A percentile compares a stretch with the other conserved stretches of the same genome.
These are phyloP conservation scores for Cryptococcus sp. DNA, from an alignment of 1,284 basidiomycete species.

Conservation along the genomic window DNA sequence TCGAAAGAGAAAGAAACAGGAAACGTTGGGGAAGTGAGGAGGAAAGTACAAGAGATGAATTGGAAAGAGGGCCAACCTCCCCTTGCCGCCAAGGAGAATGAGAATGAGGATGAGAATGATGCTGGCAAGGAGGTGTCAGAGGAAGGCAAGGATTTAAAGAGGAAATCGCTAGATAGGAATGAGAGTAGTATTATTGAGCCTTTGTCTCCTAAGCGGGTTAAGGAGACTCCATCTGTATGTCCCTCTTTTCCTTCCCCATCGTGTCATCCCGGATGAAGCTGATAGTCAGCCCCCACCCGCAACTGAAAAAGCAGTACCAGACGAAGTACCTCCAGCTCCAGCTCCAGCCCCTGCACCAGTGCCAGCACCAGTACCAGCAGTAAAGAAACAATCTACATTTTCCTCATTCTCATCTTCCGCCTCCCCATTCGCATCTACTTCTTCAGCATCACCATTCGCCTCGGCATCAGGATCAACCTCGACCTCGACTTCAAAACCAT, in stretches of 20 bases:
- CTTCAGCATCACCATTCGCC: conserved; percentile 11
- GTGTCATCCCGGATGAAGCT: neutral
- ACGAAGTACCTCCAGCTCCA: neutral
- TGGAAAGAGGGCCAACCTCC: conserved; percentile 26
- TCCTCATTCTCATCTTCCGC: conserved; percentile 59
- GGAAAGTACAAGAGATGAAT: conserved; percentile 42
- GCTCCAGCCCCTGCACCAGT: conserved; percentile 1
- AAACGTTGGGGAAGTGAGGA: conserved; percentile 42
- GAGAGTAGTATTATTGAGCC: conserved; percentile 10
- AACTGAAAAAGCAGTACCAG: neutral
- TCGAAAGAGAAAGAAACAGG: conserved; percentile 6
- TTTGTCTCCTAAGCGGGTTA: conserved; percentile 10
- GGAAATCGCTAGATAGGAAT: conserved; percentile 34
- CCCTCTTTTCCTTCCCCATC: neutral
- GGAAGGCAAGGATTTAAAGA: conserved; percentile 27
- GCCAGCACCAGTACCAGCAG: conserved; percentile 8
- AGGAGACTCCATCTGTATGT: conserved; percentile 21
- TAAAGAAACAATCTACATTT: conserved; percentile 48
- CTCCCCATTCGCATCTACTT: conserved; percentile 55
- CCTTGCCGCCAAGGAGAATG: neutral
- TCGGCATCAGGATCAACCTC: conserved; percentile 17
- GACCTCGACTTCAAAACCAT: conserved; percentile 1
- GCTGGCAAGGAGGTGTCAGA: conserved; percentile 2
- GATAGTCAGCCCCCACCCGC: neutral
- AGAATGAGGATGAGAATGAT: neutral